A percentile compares a stretch with the other conserved stretches of the same genome.
Evolutionary conservation across 345 rosid species (phyloP).

Genomic region (Brassica napus): Da-Ae NC_063447.1:58779001-58779500

Average conservation of each 20-base stretch:
- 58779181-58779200: neutral
- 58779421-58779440: too few species aligned
- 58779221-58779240: neutral
- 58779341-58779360: too few species aligned
- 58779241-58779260: neutral
- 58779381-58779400: too few species aligned
- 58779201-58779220: neutral
- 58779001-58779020: conserved; percentile 5
- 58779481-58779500: too few species aligned
- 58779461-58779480: too few species aligned
- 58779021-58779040: neutral
- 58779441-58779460: too few species aligned
- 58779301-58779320: neutral
- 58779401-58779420: too few species aligned
- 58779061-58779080: neutral
- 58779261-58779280: neutral
- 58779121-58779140: neutral
- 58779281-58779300: neutral
- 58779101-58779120: neutral
- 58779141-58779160: neutral
- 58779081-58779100: neutral
- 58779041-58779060: conserved; percentile 2
- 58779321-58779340: neutral
- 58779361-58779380: too few species aligned
- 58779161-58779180: neutral